Base-by-base conservation (phyloP, 139 green algal genomes). In the Dunaliella primolecta region DNA sequence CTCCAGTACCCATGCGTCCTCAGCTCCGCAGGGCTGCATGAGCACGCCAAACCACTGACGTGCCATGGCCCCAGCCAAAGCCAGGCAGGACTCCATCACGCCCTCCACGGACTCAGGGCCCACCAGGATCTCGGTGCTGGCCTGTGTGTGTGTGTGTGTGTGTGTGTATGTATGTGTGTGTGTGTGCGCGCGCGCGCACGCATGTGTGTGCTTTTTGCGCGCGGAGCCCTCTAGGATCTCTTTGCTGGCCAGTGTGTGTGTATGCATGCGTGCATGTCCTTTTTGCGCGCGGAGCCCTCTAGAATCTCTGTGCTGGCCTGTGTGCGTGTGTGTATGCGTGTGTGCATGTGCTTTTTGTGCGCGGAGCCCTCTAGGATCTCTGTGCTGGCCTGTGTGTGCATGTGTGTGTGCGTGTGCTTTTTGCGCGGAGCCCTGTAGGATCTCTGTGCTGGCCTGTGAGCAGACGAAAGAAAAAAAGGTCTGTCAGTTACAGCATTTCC, bases 41-140 rank as follows among this genome's bases (percentile, higher is more conserved):
- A 93, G 84, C 11, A 89, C 82, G 3, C 90, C 90, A 87, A 92
- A 93, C 90, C 90, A 93, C 85, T 93, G 89, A 38, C 80, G 38
- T 21, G 90, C 89, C 70, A 93, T 81, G 15, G 85, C 86, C 46
- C 78, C 78, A 30, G 86, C 89, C 79, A 91, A 83, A 24, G 80
- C 85, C n/a, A 89, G 30, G 20, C 81, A 74, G 57, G 33, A 84
- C 36, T 90, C 87, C 46, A 88, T 81, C 7, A 64, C 75, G 32
- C 56, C 46, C 88, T 89, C 88, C 30, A 90, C 83, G 36, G 55
- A 27, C 32, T 38, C 36, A 35, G 84, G 84, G 29, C 75, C 79
- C 38, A 79, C 78, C 32, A 90, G 81, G 70, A 88, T 74, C 76
- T 86, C 88, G 36, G 80, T 79, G 75, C 82, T 84, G 23, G 29